These are phyloP conservation scores for Helminthosporium solani DNA, from an alignment of 2,329 filamentous ascomycete species.

Conservation along the genomic window DNA sequence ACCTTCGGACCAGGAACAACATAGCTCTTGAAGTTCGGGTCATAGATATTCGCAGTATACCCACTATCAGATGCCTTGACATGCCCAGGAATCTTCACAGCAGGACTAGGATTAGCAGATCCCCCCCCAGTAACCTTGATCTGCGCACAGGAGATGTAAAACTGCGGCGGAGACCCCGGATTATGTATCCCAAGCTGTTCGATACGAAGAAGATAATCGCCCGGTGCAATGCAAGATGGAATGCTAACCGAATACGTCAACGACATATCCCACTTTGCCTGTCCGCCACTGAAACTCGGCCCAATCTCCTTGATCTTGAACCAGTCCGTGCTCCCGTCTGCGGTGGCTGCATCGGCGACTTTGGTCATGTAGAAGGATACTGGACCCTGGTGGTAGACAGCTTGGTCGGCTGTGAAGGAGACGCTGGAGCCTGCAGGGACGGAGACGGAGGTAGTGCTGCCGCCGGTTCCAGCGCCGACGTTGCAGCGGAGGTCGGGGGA, in stretches of 20 bases:
- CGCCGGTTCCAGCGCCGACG: slow-evolving; percentile 30
- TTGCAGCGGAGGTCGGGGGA: slow-evolving; percentile 41
- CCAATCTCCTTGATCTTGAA: slow-evolving; percentile 45
- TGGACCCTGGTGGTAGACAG: slow-evolving; percentile 44
- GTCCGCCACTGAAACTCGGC: slow-evolving; percentile 36
- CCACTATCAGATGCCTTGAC: slow-evolving; percentile 38
- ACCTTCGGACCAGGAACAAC: slow-evolving; percentile 40
- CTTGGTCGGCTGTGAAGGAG: slow-evolving; percentile 38
- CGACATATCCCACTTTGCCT: slow-evolving; percentile 36
- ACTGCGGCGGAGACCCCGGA: slow-evolving; percentile 33
- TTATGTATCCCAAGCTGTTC: slow-evolving; percentile 53
- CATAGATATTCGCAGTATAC: slow-evolving; percentile 44
- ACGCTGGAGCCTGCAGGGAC: slow-evolving; percentile 39
- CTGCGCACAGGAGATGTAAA: slow-evolving; percentile 48
- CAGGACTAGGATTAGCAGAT: slow-evolving; percentile 22
- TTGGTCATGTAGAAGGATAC: slow-evolving; percentile 43
- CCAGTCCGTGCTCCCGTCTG: slow-evolving; percentile 43
- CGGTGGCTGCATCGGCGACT: slow-evolving; percentile 31
- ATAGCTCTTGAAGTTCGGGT: slow-evolving; percentile 38
- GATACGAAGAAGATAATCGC: slow-evolving; percentile 51
- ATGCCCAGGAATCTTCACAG: slow-evolving; percentile 38
- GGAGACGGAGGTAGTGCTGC: slow-evolving; percentile 33
- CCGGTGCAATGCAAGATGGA: slow-evolving; percentile 44
- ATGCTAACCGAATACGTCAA: slow-evolving; percentile 41
- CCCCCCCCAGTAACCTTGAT: slow-evolving; percentile 48